A percentile compares a stretch with the other conserved stretches of the same genome.
Conservation (phyloP, 441 rosid species). For the Eruca vesicaria region DNA sequence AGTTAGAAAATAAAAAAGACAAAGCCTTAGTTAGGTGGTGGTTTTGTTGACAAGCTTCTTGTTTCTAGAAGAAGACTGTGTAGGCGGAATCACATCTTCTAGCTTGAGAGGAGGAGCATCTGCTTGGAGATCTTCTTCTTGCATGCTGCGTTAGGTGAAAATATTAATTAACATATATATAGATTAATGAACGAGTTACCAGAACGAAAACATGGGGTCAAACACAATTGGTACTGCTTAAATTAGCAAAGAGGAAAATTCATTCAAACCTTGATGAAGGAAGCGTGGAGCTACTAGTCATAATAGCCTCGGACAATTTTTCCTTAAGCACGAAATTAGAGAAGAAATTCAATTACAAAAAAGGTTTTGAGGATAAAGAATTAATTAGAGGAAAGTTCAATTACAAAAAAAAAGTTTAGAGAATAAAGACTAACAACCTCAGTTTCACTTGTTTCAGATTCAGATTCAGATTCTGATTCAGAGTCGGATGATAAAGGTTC, state of each 20-base stretch:
- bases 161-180: no score
- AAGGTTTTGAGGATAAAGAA: no score
- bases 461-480: not conserved
- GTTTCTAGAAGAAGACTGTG: not conserved
- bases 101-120: not conserved
- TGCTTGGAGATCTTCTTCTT: not conserved
- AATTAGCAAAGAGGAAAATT: not conserved
- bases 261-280: not conserved
- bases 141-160: not conserved
- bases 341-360: no score
- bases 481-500: not conserved
- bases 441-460: not conserved
- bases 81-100: not conserved
- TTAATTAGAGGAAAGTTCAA: no score
- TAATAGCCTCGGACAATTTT: no score
- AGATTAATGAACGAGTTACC: no score
- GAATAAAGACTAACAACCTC: not conserved
- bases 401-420: no score
- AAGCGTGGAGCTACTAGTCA: no score
- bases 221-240: not conserved
- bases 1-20: not conserved
- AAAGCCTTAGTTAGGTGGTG: not conserved
- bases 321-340: no score
- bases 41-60: not conserved
- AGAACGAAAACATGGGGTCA: no score